These are phyloP conservation scores for Apiospora phragmitis DNA, from an alignment of 2,329 filamentous ascomycete species.

Conservation along the genomic window DNA sequence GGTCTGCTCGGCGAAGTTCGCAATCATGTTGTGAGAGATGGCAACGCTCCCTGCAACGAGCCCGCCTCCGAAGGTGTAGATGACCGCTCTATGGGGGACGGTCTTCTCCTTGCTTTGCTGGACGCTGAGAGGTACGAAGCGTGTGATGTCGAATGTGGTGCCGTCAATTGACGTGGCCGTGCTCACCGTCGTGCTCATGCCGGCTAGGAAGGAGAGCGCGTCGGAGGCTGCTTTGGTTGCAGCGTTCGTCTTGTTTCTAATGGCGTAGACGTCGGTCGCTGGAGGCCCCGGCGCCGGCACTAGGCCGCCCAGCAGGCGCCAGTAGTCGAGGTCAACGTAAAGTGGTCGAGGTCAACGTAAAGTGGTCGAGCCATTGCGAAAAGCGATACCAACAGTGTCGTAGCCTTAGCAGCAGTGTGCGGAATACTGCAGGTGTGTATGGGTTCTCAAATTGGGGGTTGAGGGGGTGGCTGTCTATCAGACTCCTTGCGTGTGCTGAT, in stretches of 20 bases:
- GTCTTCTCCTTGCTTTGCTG: not conserved
- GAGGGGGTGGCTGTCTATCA: no score
- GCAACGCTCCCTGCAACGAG: slow-evolving; percentile 24
- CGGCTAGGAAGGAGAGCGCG: slow-evolving; percentile 10
- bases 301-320: not conserved
- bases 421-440: no score
- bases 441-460: no score
- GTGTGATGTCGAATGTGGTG: slow-evolving; percentile 20
- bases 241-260: not conserved
- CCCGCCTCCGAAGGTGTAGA: slow-evolving; percentile 26
- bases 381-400: not conserved
- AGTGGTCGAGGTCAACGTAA: slow-evolving; percentile 4
- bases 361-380: not conserved
- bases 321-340: slow-evolving; percentile 6
- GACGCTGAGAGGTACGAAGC: slow-evolving; percentile 19
- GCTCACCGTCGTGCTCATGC: slow-evolving; percentile 21
- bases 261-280: not conserved
- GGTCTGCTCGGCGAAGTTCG: slow-evolving; percentile 18
- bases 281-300: not conserved
- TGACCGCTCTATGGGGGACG: slow-evolving; percentile 21
- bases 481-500: no score
- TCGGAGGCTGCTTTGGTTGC: not conserved
- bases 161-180: slow-evolving; percentile 23
- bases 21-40: slow-evolving; percentile 15
- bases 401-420: not conserved